Evolutionary conservation across 1,284 basidiomycete species (phyloP), one percentile per base, ranked within the genome.

Genomic region (Sanghuangporus weigelae): DNA sequence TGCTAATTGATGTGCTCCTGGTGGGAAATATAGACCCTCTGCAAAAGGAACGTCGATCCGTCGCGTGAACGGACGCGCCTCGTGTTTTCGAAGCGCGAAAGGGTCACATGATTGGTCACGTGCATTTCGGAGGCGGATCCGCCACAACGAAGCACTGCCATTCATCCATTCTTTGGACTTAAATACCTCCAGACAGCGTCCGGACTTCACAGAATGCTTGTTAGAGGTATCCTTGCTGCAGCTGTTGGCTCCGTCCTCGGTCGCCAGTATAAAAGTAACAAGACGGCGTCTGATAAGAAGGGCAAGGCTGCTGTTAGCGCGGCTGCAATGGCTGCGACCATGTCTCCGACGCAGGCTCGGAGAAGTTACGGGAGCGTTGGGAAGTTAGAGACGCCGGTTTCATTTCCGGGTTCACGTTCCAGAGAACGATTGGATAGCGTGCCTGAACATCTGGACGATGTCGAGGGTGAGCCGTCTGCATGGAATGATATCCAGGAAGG

Each of bases 371-470:
- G 59, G 26, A 55, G 50, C 48, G 23, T 46, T 11, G 39, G 26
- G 7, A 19, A 21, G 39, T 31, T 46, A 7, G 35, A 58, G 11
- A 12, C 26, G 55, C 31, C 46, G 16, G 23, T n/a, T 11, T 57
- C 36, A 35, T 21, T 26, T 44, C 39, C 61, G n/a, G 44, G 26
- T 39, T 63, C 61, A 10, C 42, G 57, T 16, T 60, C 62, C 2
- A 50, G 39, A 10, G 62, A 63, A 31, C 51, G 57, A 1, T 46
- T 63, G 8, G 38, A 60, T 26, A 48, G 57, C 35, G 62, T 63
- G 0, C 62, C 36, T 8, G 62, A 63, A 46, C 44, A n/a, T 23
- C 21, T 50, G 31, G 48, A 40, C 16, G 61, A 40, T n/a, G 21
- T 7, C 35, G 31, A 39, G 2, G 48, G 61, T 3, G 36, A 26